phyloP scores from a whole-genome alignment of 2,329 filamentous ascomycete genomes.

The Aureobasidium sp. region DNA sequence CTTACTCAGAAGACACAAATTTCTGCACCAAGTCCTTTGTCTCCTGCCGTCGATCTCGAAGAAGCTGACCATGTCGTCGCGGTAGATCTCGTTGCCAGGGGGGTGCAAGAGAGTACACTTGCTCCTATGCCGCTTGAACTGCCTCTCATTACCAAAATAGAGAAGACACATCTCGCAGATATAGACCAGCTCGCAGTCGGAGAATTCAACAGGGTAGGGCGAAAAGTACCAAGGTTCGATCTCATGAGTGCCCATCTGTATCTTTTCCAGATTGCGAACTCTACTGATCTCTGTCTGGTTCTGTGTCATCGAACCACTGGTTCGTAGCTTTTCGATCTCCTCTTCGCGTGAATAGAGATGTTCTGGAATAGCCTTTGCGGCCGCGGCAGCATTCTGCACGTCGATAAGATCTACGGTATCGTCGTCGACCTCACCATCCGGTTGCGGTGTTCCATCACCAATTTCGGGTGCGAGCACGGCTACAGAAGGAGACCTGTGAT shows the following conservation, averaged over 20 bases:
- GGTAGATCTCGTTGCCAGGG: constrained; percentile 96
- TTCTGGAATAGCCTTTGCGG: constrained; percentile 45
- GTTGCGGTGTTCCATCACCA: constrained; percentile 41
- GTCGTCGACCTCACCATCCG: constrained; percentile 48
- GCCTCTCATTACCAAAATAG: constrained; percentile 77
- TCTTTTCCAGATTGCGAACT: constrained; percentile 86
- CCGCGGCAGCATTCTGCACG: constrained; percentile 44
- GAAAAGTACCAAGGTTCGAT: constrained; percentile 99
- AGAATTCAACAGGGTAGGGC: constrained; percentile 85
- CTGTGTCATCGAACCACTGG: constrained; percentile 95
- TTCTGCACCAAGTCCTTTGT: constrained; percentile 93
- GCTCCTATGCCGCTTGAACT: constrained; percentile 75
- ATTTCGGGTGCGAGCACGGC: constrained; percentile 39
- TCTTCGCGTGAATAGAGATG: constrained; percentile 68
- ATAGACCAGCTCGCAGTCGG: constrained; percentile 82
- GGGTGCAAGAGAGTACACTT: constrained; percentile 92
- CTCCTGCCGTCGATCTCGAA: constrained; percentile 95
- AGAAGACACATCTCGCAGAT: constrained; percentile 96
- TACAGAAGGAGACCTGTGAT: constrained; percentile 47
- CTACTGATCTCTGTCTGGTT: constrained; percentile 95
- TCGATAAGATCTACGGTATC: constrained; percentile 45
- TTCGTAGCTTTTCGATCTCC: constrained; percentile 93
- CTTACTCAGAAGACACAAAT: constrained; percentile 88
- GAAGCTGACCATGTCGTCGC: constrained; percentile 87
- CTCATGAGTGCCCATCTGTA: constrained; percentile 88